These are phyloP conservation scores for Colletotrichum acutatum DNA, from an alignment of 2,329 filamentous ascomycete species.

Conservation along the genomic window DNA sequence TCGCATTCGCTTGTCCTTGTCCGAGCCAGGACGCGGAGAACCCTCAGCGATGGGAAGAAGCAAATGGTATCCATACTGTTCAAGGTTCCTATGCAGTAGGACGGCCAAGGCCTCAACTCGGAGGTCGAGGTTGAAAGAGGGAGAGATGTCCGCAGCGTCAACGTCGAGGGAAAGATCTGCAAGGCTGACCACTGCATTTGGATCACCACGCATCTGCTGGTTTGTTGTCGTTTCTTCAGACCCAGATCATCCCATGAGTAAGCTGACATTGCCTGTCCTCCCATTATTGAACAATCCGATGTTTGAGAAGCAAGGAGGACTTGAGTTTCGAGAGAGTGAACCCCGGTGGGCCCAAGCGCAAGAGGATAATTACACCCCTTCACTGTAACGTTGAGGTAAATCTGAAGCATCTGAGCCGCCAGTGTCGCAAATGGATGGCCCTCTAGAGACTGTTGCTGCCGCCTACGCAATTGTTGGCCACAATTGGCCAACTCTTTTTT, in stretches of 20 bases:
- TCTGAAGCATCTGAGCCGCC: slow-evolving; percentile 33
- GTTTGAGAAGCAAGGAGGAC: background rate
- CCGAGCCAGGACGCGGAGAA: background rate
- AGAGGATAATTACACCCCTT: slow-evolving; percentile 13
- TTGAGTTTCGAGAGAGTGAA: background rate
- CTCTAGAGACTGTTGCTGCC: background rate
- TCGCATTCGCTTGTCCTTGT: slow-evolving; percentile 2
- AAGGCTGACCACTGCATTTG: background rate
- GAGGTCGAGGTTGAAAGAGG: background rate
- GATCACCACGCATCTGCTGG: background rate
- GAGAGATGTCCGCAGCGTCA: slow-evolving; percentile 7
- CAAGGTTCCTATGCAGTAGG: background rate
- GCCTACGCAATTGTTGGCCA: background rate
- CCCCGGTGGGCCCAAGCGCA: slow-evolving; percentile 11
- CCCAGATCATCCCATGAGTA: slow-evolving; percentile 21
- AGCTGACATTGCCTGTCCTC: slow-evolving; percentile 4
- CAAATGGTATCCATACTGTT: too few relatives aligned
- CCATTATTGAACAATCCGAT: background rate
- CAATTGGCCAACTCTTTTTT: background rate
- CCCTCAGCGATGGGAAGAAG: background rate
- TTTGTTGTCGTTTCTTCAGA: slow-evolving; percentile 15
- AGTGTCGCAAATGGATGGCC: slow-evolving; percentile 27
- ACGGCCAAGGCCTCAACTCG: too few relatives aligned
- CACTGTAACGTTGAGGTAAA: slow-evolving; percentile 30
- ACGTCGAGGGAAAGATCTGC: background rate